These are phyloP conservation scores for Kondoa malvinella DNA, from an alignment of 768 basidiomycete species.

Conservation along the genomic window DNA sequence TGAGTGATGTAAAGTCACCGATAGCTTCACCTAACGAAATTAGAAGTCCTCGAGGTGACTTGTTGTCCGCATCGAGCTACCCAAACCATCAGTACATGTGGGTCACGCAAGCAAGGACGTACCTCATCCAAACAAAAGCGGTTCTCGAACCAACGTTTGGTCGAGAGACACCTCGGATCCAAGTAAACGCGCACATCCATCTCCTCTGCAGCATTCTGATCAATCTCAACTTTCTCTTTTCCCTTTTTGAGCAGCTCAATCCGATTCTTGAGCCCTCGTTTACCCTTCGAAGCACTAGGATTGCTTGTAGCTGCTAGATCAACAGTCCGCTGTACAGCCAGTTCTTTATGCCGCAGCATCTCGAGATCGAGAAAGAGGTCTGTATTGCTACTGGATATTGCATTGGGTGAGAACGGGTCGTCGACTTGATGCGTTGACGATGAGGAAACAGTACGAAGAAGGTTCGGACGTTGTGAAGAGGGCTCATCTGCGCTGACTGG, in stretches of 20 bases:
- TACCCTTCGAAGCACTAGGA: neutral
- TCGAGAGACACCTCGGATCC: neutral
- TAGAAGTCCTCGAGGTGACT: neutral
- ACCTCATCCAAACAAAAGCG: slow-evolving; percentile 2
- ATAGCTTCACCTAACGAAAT: slow-evolving; percentile 1
- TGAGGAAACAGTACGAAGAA: slow-evolving; percentile 1
- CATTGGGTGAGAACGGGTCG: slow-evolving; percentile 1
- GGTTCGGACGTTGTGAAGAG: neutral
- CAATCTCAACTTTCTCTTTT: neutral
- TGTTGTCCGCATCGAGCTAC: neutral
- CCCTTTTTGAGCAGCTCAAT: neutral
- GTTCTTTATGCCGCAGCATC: neutral
- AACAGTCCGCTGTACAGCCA: neutral
- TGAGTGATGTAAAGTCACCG: neutral
- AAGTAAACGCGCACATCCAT: slow-evolving; percentile 1
- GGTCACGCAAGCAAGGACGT: neutral
- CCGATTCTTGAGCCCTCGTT: neutral
- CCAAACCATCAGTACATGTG: neutral
- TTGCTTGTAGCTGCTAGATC: neutral
- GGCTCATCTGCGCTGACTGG: neutral
- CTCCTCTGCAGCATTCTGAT: neutral
- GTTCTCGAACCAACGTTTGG: neutral
- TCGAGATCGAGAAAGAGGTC: slow-evolving; percentile 4
- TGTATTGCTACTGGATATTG: neutral
- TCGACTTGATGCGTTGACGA: neutral